phyloP scores from a whole-genome alignment of 495 filamentous ascomycete genomes.

The Neurospora sp. region DNA sequence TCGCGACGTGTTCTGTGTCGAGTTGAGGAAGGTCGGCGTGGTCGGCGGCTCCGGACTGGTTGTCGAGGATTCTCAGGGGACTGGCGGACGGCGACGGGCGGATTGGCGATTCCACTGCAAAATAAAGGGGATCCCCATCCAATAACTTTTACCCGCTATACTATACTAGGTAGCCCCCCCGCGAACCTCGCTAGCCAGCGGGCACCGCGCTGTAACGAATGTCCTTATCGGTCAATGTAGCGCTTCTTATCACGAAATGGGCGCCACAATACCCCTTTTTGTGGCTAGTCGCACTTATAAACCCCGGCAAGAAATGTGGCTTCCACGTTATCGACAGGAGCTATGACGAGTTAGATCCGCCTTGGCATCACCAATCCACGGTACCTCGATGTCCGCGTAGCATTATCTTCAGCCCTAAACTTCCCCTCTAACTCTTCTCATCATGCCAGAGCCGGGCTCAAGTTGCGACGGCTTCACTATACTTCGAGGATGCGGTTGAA shows the following conservation, averaged over 20 bases:
- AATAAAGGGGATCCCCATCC: background rate
- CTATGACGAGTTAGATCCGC: background rate
- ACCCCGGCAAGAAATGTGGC: background rate
- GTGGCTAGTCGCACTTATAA: background rate
- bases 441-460: constrained; percentile 3
- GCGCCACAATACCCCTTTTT: background rate
- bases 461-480: background rate
- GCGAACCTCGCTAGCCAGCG: background rate
- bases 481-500: constrained; percentile 25
- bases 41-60: background rate
- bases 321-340: background rate
- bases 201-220: background rate
- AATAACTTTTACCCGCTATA: background rate
- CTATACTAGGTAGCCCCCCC: background rate
- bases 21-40: background rate
- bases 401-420: background rate
- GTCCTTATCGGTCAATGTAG: background rate
- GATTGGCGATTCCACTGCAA: background rate
- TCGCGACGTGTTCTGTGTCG: background rate
- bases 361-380: background rate
- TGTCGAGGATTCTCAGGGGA: background rate
- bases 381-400: background rate
- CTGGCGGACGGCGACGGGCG: background rate
- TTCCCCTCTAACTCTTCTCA: background rate
- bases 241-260: background rate